phyloP scores from a whole-genome alignment of 441 rosid species.

The Caryocar brasiliense region DNA sequence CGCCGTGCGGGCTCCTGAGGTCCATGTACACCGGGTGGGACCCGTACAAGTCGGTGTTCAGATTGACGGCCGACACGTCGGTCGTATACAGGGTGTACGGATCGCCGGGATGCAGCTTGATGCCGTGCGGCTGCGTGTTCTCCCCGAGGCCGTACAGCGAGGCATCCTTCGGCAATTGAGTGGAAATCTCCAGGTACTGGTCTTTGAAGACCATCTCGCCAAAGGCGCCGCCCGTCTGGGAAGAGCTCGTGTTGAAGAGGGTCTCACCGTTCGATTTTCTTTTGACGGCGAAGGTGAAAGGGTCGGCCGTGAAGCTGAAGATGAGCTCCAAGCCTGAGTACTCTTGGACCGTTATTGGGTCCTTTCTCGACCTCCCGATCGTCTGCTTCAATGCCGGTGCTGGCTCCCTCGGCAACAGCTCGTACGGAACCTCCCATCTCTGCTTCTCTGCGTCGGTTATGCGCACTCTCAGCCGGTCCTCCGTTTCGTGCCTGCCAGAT shows the following conservation, averaged over 20 bases:
- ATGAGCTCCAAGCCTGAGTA: conserved; percentile 49
- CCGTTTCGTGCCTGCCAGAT: conserved; percentile 60
- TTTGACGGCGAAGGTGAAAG: conserved; percentile 76
- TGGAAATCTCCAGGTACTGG: conserved; percentile 88
- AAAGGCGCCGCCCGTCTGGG: conserved; percentile 29
- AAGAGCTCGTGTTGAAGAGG: conserved; percentile 71
- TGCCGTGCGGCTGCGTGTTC: conserved; percentile 88
- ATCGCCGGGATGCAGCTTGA: conserved; percentile 72
- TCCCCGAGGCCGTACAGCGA: conserved; percentile 88
- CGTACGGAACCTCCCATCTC: conserved; percentile 94
- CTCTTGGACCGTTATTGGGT: conserved; percentile 36
- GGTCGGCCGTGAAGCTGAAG: conserved; percentile 62
- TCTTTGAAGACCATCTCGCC: conserved; percentile 77
- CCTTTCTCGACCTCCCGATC: conserved; percentile 43
- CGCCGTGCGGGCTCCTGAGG: conserved; percentile 62
- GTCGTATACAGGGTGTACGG: conserved; percentile 84
- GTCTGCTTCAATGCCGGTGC: conserved; percentile 44
- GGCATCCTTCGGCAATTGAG: conserved; percentile 62
- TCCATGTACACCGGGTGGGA: conserved; percentile 95
- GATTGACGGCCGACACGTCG: conserved; percentile 72
- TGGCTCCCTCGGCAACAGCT: conserved; percentile 61
- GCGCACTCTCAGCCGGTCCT: conserved; percentile 61
- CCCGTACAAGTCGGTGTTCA: conserved; percentile 79
- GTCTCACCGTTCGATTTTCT: conserved; percentile 67
- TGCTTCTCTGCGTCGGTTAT: conserved; percentile 77